Evolutionary conservation across 176 grass and related monocot species (phyloP), one percentile per base, ranked within the genome.

Genomic region (Aegilops bicornis): DNA sequence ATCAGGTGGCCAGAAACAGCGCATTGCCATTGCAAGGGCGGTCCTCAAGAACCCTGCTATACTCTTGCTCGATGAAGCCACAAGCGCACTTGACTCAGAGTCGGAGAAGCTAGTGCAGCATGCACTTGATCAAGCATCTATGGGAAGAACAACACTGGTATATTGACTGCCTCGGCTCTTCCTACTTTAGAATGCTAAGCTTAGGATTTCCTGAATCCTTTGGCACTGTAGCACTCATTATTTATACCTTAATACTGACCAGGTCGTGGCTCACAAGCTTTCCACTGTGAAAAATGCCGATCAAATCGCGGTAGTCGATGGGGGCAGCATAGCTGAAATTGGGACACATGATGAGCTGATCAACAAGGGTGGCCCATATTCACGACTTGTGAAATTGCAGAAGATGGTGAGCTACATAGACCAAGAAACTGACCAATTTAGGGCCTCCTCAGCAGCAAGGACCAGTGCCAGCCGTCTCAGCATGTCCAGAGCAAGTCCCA

Each of bases 71-170:
- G 97, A 99, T 63, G 97, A 99, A 89, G 97, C 97, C 50, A 99
- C 97, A 27, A 99, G 97, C 58, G 97, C 97, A 54, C 97, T 99
- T 63, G 97, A 99, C 86, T 94, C 93, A 0, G 97, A 98, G 79
- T 98, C 97, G 8, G 97, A 98, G 77, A 98, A 98, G 87, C 72
- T 99, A 48, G 97, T 99, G 67, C 94, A 96, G 69, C 91, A 90
- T 85, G 90, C 97, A 22, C 94, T 99, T 60, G 94, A 99, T 83
- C 97, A 99, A 96, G 97, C 97, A 66, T 96, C 97, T 65, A 94
- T 99, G 97, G 97, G 97, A 81, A 92, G 97, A 92, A 98, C 97
- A 71, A 98, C 97, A 72, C 80, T 98, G 90, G 94, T 98, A 96
- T 72, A 33, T 32, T 24, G 10, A 1, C 22, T 23, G 59, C 37